Conservation (phyloP, 2,329 filamentous ascomycete species). For the Sarocladium oryzae region DNA sequence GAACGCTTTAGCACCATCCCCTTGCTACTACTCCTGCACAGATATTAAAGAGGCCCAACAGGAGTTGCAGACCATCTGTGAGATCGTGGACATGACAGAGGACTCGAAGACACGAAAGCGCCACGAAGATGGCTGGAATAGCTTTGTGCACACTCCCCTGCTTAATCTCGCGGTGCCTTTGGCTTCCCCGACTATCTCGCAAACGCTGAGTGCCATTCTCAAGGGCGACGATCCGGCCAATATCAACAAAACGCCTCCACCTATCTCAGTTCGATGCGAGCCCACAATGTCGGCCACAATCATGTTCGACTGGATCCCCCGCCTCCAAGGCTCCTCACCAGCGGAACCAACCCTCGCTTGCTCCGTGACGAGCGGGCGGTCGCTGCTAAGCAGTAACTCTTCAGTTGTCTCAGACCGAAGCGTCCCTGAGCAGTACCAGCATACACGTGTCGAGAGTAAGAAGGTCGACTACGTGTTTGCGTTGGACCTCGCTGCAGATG, state of each 20-base stretch:
- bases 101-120: not conserved
- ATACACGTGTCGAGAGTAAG: not conserved
- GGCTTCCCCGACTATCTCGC: not conserved
- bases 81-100: not conserved
- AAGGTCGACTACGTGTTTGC: not conserved
- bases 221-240: not conserved
- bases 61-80: not conserved
- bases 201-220: not conserved
- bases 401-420: not conserved
- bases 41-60: not conserved
- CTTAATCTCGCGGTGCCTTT: too few relatives aligned
- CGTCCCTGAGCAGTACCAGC: not conserved
- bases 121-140: not conserved
- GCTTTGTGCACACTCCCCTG: not conserved
- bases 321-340: too few relatives aligned
- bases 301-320: too few relatives aligned
- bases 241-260: not conserved
- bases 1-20: too few relatives aligned
- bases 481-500: not conserved
- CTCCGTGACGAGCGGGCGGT: too few relatives aligned
- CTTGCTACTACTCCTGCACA: not conserved
- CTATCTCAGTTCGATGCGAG: not conserved
- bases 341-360: too few relatives aligned
- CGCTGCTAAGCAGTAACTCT: too few relatives aligned
- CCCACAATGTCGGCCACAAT: not conserved